Evolutionary conservation across 2,329 filamentous ascomycete species (phyloP).

Genomic region (Penicillium sp.): DNA sequence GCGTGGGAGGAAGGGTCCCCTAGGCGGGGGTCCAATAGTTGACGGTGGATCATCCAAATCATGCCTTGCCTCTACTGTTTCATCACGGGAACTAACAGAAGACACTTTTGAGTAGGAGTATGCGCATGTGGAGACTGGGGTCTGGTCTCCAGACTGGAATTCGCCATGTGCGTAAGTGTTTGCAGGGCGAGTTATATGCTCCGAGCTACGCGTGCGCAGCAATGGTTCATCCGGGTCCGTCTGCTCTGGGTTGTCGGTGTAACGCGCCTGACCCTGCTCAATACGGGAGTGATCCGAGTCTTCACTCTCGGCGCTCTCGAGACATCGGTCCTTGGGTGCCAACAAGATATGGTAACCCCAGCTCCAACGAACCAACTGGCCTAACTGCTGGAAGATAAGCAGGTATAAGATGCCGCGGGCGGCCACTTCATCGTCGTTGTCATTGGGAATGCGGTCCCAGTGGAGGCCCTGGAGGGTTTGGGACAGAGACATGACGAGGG

Average conservation of each 20-base stretch:
- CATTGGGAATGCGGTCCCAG: slow-evolving; percentile 84
- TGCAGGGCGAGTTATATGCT: slow-evolving; percentile 21
- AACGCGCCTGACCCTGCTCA: slow-evolving; percentile 39
- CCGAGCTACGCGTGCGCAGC: slow-evolving; percentile 31
- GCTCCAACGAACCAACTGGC: slow-evolving; percentile 91
- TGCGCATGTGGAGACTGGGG: slow-evolving; percentile 33
- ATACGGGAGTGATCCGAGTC: slow-evolving; percentile 30
- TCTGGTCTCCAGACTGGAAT: slow-evolving; percentile 40
- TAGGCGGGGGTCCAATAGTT: slow-evolving; percentile 31
- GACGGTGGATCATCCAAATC: slow-evolving; percentile 19
- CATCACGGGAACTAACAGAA: slow-evolving; percentile 19
- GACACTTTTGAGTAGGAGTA: slow-evolving; percentile 37
- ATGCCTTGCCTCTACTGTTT: slow-evolving; percentile 12
- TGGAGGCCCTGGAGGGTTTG: slow-evolving; percentile 88
- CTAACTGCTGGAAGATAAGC: slow-evolving; percentile 94
- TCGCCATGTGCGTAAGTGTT: slow-evolving; percentile 10
- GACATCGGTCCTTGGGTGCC: slow-evolving; percentile 66
- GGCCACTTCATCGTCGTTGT: slow-evolving; percentile 92
- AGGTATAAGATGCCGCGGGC: slow-evolving; percentile 93
- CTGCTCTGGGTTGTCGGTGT: slow-evolving; percentile 39
- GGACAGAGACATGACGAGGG: slow-evolving; percentile 86
- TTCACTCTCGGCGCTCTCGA: slow-evolving; percentile 41
- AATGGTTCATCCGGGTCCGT: slow-evolving; percentile 37
- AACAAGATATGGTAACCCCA: slow-evolving; percentile 96
- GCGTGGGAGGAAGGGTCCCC: slow-evolving; percentile 34